phyloP scores from a whole-genome alignment of 805 yeast genomes.

The Candida saitoana region DNA sequence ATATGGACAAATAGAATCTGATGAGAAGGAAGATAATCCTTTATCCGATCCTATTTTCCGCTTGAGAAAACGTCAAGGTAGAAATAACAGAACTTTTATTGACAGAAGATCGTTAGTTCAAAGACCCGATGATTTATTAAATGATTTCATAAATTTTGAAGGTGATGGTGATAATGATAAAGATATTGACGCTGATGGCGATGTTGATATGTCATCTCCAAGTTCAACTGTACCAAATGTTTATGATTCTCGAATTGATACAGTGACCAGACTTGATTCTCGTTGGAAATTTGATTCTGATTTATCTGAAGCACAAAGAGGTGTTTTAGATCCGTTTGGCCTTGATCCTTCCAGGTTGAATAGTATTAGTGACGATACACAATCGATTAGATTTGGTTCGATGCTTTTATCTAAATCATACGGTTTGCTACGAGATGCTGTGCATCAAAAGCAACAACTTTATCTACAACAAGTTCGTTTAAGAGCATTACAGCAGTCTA shows the following conservation, averaged over 20 bases:
- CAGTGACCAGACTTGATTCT: slow-evolving; percentile 47
- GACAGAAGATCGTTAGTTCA: slow-evolving; percentile 63
- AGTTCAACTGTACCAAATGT: slow-evolving; percentile 26
- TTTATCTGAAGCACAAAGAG: slow-evolving; percentile 34
- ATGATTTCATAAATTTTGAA: slow-evolving; percentile 37
- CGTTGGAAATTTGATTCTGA: slow-evolving; percentile 70
- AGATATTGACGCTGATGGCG: slow-evolving; percentile 12
- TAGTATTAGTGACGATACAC: slow-evolving; percentile 80
- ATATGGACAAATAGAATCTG: slow-evolving; percentile 22
- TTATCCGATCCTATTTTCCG: slow-evolving; percentile 52
- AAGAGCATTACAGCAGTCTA: slow-evolving; percentile 36
- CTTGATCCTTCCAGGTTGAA: slow-evolving; percentile 81
- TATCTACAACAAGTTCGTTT: slow-evolving; percentile 48
- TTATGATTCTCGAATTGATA: slow-evolving; percentile 45
- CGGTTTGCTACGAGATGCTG: slow-evolving; percentile 72
- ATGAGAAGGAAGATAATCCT: slow-evolving; percentile 21
- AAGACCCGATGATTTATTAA: slow-evolving; percentile 30
- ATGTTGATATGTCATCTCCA: background rate
- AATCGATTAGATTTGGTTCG: slow-evolving; percentile 84
- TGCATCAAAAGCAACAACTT: slow-evolving; percentile 58
- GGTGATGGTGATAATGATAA: slow-evolving; percentile 27
- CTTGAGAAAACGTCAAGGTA: slow-evolving; percentile 70
- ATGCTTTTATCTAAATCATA: slow-evolving; percentile 86
- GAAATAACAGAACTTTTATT: slow-evolving; percentile 64
- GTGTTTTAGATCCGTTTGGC: slow-evolving; percentile 47